Evolutionary conservation across 108 stramenopile species (phyloP), one percentile per base, ranked within the genome.

Genomic region (Ochromonas danica): DNA sequence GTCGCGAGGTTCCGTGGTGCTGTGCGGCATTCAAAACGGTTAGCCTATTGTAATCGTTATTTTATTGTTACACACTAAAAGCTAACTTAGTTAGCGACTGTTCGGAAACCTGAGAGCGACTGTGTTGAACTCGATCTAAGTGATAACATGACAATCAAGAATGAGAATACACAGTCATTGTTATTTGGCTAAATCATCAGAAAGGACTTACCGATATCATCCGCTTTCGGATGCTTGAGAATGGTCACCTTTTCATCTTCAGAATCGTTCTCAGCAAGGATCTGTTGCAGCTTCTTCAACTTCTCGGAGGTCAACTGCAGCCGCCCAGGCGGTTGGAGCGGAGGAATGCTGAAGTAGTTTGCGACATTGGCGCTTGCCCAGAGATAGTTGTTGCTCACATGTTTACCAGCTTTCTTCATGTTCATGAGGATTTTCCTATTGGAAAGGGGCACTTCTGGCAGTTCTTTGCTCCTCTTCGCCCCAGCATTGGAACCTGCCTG

Each of bases 241-340:
- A 51, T 51, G 22, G 25, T 14, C 63, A 67, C 63, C 25, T 67
- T 36, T 36, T 67, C 63, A 36, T 67, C 63, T 36, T 67, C 63
- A 6, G 63, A 67, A 36, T 67, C 63, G 25, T 33, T 67, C 10
- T 36, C 31, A 36, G 3, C 31, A 67, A 31, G 31, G 6, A 67
- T 67, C 25, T 67, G 51, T 22, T 57, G 51, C 51, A 57, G 51
- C 17, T 22, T 10, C 17, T 57, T 22, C 22, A 17, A 22, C 51
- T 57, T 57, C 51, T 57, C 51, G 17, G 22, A 22, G 17, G 17
- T 17, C 22, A 10, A 10, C 22, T 10, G 17, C 51, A 57, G 17
- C 22, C 17, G 51, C 22, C 51, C 51, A 17, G 51, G 51, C 10
- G 51, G 51, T 22, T 17, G 17, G 22, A 22, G 10, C 17, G 51